Base-by-base conservation (phyloP, 352 stramenopile genomes). In the Phytopythium litorale region DNA sequence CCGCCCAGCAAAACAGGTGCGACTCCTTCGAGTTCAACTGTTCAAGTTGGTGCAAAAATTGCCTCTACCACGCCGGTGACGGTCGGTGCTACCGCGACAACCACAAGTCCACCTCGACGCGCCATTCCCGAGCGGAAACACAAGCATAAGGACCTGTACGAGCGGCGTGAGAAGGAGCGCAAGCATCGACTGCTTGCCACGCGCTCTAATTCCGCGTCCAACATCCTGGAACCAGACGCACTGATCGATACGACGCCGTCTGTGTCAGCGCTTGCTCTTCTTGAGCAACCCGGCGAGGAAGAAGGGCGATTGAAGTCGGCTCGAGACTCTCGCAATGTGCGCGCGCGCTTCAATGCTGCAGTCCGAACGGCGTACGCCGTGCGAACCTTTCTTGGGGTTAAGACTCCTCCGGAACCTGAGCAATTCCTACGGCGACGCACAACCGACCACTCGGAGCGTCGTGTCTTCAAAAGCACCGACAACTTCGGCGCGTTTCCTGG, bases 71-170 rank as follows among this genome's bases (percentile, higher is more conserved):
- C 19, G 13, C 32, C 18, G 3, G 23, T 15, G 6, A 21, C 21
- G n/a, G 13, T 23, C 7, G 38, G 40, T 13, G 38, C 28, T 15
- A 49, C 53, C 6, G n/a, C 16, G 12, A 8, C 40, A 12, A 7
- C 6, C 7, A 15, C 48, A 13, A 38, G 48, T 3, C 13, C 48
- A 2, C 23, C 55, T 40, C 23, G 38, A 32, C 59, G 79, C 58
- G 67, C 64, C 6, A 33, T 87, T 11, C 81, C 79, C 3, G 81
- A 89, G 19, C 79, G 81, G n/a, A 89, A 87, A 46, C 64, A 63
- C 7, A 91, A 88, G 52, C 74, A 91, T 60, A 79, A 77, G 11
- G 79, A 73, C 21, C 72, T 91, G 3, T 76, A 89, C 58, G 64
- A 83, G 37, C 75, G 81, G 21, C 77, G 81, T 2, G 76, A 88